Conservation (phyloP, 2,329 filamentous ascomycete genomes). For the Mollisiaceae sp. region DNA sequence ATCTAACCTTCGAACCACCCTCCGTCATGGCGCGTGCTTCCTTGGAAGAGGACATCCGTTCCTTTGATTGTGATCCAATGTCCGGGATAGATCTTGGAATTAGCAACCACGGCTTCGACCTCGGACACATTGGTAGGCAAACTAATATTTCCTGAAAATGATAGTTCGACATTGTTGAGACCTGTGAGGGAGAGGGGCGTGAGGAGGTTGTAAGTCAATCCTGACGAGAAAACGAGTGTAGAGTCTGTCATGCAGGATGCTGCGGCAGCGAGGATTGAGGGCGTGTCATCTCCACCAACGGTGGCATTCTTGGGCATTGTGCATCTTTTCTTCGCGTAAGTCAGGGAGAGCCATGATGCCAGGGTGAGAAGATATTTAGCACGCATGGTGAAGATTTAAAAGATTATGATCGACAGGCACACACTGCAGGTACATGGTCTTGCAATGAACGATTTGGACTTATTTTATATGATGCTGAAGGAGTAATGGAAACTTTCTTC, state of each 20-base stretch:
- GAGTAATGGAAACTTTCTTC: too few species aligned
- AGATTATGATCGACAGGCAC: not conserved
- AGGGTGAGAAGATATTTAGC: not conserved
- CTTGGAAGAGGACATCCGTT: not conserved
- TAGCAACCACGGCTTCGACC: not conserved
- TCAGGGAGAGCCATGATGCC: not conserved
- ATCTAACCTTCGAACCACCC: constrained; percentile 3
- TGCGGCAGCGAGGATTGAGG: not conserved
- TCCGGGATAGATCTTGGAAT: not conserved
- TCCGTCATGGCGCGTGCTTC: not conserved
- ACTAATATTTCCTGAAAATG: not conserved
- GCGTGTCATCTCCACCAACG: not conserved
- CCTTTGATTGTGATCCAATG: constrained; percentile 1
- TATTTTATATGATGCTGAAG: too few species aligned
- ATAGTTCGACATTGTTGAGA: not conserved
- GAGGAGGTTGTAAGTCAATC: not conserved
- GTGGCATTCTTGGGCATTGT: constrained; percentile 1
- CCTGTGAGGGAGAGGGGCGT: not conserved
- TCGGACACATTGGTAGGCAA: not conserved
- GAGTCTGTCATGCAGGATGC: not conserved
- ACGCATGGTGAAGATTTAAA: not conserved
- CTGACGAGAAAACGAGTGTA: not conserved
- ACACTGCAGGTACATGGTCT: not conserved
- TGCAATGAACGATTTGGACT: not conserved
- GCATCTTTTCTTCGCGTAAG: not conserved